Evolutionary conservation across 495 filamentous ascomycete species (phyloP).

Genomic region (Xylona heveae): DNA sequence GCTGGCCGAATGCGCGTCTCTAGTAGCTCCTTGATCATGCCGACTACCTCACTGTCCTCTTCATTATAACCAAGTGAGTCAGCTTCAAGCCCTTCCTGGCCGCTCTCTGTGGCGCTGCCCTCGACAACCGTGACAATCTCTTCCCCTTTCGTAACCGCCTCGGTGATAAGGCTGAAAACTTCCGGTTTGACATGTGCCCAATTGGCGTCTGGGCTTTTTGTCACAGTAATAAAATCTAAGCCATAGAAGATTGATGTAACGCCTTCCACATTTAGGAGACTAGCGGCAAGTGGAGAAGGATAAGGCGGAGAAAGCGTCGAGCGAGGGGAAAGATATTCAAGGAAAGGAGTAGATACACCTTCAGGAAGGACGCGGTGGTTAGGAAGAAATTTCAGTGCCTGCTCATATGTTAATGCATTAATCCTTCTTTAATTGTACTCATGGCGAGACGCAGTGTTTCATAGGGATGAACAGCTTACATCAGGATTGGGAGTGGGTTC

Average conservation of each 20-base stretch:
- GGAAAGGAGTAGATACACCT: constrained; percentile 45
- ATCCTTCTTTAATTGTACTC: neutral
- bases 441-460: neutral
- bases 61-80: constrained; percentile 64
- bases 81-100: constrained; percentile 29
- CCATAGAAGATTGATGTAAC: constrained; percentile 91
- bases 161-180: constrained; percentile 84
- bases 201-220: constrained; percentile 64
- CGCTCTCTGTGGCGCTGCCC: constrained; percentile 27
- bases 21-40: constrained; percentile 97
- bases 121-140: constrained; percentile 56
- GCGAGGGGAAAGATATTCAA: constrained; percentile 80
- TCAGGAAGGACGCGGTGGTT: constrained; percentile 64
- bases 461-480: constrained; percentile 21
- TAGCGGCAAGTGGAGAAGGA: constrained; percentile 78
- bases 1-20: constrained; percentile 87
- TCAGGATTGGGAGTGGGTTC: constrained; percentile 81
- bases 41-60: constrained; percentile 77
- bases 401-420: neutral
- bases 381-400: constrained; percentile 83
- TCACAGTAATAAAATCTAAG: constrained; percentile 87
- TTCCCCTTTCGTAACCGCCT: constrained; percentile 65
- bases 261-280: constrained; percentile 78
- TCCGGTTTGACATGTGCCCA: constrained; percentile 95
- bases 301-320: constrained; percentile 74